Evolutionary conservation across 2,329 filamentous ascomycete species (phyloP), one percentile per base, ranked within the genome.

Genomic region (Monosporascus sp.): DNA sequence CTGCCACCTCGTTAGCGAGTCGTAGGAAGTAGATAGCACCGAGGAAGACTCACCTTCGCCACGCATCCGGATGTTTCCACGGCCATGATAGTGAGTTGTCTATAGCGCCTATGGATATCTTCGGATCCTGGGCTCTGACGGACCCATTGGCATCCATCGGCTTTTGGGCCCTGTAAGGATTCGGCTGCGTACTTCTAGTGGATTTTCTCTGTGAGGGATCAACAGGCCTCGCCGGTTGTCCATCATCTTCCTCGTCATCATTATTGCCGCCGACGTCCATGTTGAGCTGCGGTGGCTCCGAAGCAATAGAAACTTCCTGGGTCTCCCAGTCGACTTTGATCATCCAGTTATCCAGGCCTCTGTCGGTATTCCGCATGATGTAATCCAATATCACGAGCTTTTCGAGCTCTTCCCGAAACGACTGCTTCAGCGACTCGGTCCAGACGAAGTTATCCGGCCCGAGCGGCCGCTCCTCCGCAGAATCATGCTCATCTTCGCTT

Each of bases 331-430:
- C 92, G 34, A 99, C 89, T 70, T 90, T 94, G 67, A 99, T 91
- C 94, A 99, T 99, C 94, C 94, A 99, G 64, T 99, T 99, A 69
- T 99, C 94, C 52, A 97, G 77, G 2, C 94, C 94, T 72, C 94
- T 83, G 69, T 99, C 94, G 2, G 94, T 99, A 67, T 99, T 99
- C 53, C 94, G 84, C 94, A 99, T 99, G 58, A 99, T 96, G 68
- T 99, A 99, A 72, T 99, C 94, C 59, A 99, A 72, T 64, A 99
- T 96, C 22, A 99, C 95, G 7, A 99, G 78, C 71, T 97, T 97
- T 73, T 99, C 94, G 47, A 99, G 79, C 72, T 97, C 89, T 70
- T 99, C 94, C 38, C 94, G 80, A 68, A 99, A 96, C 0, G 90
- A 88, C 69, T 96, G 90, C 67, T 97, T 95, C 46, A 99, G 72